These are phyloP conservation scores for Mucor lusitanicus DNA, from an alignment of 371 early-diverging fungal species.

Conservation along the genomic window DNA sequence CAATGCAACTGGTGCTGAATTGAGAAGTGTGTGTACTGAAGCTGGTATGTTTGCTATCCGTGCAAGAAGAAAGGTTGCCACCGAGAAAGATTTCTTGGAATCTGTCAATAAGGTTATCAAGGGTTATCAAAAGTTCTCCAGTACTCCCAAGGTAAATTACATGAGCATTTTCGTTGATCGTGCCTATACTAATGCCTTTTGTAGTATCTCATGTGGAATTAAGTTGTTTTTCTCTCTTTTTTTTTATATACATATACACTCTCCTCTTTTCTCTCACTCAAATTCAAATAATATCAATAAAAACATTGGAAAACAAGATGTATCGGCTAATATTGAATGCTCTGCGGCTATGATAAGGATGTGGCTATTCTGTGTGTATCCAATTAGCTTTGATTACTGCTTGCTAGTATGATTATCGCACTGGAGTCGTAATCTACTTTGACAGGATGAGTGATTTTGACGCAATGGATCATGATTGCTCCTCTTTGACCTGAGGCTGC, in stretches of 20 bases:
- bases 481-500: too few relatives aligned
- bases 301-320: constrained; percentile 4
- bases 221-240: constrained; percentile 15
- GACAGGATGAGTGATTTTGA: too few relatives aligned
- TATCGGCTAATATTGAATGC: neutral
- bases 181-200: neutral
- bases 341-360: neutral
- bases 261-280: constrained; percentile 1
- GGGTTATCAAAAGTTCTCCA: constrained; percentile 97
- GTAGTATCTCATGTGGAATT: constrained; percentile 62
- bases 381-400: neutral
- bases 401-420: neutral
- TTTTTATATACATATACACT: constrained; percentile 5
- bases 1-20: constrained; percentile 98
- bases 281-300: constrained; percentile 5
- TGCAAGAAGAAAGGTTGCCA: constrained; percentile 98
- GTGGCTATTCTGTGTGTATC: neutral
- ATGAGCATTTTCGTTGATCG: too few relatives aligned
- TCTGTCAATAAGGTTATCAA: constrained; percentile 99
- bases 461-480: too few relatives aligned
- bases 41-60: constrained; percentile 99
- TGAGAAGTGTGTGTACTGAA: constrained; percentile 99
- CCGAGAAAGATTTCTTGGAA: constrained; percentile 99
- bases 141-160: constrained; percentile 79
- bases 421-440: too few relatives aligned